Base-by-base conservation (phyloP, 306 rosid species). In the Citrullus colocynthis region DNA sequence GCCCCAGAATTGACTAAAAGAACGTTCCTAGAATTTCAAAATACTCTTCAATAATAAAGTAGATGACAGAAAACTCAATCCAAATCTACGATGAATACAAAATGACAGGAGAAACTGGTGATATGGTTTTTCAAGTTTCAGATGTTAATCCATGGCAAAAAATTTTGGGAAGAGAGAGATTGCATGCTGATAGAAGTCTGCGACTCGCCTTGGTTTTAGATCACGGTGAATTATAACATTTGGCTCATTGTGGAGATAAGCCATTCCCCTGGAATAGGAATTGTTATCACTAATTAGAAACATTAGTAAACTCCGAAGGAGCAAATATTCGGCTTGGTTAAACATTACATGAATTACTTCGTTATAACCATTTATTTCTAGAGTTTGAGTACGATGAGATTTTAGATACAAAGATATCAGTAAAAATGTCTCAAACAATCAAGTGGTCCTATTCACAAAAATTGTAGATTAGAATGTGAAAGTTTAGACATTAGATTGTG, bases 161-260 rank as follows among this genome's bases (percentile, higher is more conserved):
- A 9, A 6, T 32, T 10, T 21, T 12, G 39, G 44, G 16, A 28
- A 10, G 74, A 45, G 17, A 41, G 62, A 21, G 51, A 71, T 52
- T 30, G 9, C n/a, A 70, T 79, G 60, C 81, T 51, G n/a, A 74
- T 30, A 17, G 10, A 74, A 74, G 59, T 74, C 49, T 54, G 11
- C 60, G 85, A 58, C 90, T 84, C 67, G 86, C 98, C 98, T 89
- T 66, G 97, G 98, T 86, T 93, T 93, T 64, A 93, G 87, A 90
- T 93, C 97, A 45, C 98, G 86, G 83, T 93, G 98, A 86, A 93
- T 80, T 48, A 93, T 85, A 66, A 93, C 97, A 82, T 93, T 91
- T 69, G 98, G 98, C 80, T 93, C 98, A 48, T 87, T 93, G 91
- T 93, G 98, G 83, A 93, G 97, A 85, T 91, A 93, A 75, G 98